Base-by-base conservation (phyloP, 495 filamentous ascomycete species). In the Lentithecium fluviatile region DNA sequence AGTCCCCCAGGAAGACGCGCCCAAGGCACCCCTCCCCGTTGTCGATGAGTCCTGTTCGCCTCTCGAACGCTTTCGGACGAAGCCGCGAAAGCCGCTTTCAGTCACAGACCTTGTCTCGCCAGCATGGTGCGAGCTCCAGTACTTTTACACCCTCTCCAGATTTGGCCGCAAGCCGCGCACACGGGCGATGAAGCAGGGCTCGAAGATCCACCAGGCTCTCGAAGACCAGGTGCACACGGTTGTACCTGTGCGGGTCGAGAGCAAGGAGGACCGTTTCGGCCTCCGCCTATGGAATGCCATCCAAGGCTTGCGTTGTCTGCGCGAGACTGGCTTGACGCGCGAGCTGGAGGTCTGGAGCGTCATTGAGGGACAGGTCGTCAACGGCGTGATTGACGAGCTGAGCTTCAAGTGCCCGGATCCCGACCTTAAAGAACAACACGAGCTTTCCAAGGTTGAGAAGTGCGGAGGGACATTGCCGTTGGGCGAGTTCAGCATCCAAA, bases 111-210 rank as follows among this genome's bases (percentile, higher is more conserved):
- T 98, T 42, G 82, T 93, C 1, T 87, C 88, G 13, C 91, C 91
- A 1, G 83, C 91, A 8, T 98, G 94, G 94, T 98, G 94, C 71
- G 95, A 98, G 72, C 74, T 97, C 45, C 94, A 98, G 71, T 93
- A 96, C 65, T 88, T 83, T 79, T 97, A 91, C 76, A 86, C 83
- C 0, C 80, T 98, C 29, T 88, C 84, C 2, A 84, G 82, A 43
- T 81, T 87, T 67, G 95, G 95, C 17, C 81, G 79, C 65, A 91
- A 86, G 73, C 83, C 77, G 51, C 72, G 76, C 1, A 97, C 95
- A 0, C 71, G 81, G 10, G 90, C 88, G 0, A 98, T 98, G 94
- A 87, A 85, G 68, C 77, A 77, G 49, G 94, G 94, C 2, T 85
- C 83, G 24, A 76, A 72, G 3, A 81, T 97, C 11, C 94, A 98